Conservation (phyloP, 192 early-diverging fungal species). For the Rhizoclosmatium sp. region DNA sequence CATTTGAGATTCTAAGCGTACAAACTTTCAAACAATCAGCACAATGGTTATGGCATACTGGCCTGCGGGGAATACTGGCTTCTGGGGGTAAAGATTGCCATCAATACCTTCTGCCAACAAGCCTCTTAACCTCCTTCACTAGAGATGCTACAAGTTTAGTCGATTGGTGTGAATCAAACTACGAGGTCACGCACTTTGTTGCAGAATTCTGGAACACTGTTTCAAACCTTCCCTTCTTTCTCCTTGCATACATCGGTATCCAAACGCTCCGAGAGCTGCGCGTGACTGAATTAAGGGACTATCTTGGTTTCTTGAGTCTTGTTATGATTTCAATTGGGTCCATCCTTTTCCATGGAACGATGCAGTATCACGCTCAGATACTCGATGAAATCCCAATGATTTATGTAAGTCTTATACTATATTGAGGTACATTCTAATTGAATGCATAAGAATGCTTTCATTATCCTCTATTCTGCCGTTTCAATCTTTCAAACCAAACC, state of each 20-base stretch:
- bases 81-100: conserved; percentile 8
- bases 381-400: conserved; percentile 81
- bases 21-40: too few relatives aligned
- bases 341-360: conserved; percentile 80
- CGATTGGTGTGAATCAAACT: conserved; percentile 63
- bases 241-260: conserved; percentile 68
- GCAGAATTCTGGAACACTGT: conserved; percentile 84
- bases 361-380: conserved; percentile 51
- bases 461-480: background rate
- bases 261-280: conserved; percentile 55
- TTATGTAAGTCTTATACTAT: conserved; percentile 31
- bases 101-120: background rate
- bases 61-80: conserved; percentile 11
- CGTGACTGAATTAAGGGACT: conserved; percentile 59
- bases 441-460: background rate
- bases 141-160: background rate
- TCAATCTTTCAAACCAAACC: background rate
- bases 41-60: conserved; percentile 36
- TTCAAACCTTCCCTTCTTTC: conserved; percentile 73
- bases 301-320: conserved; percentile 65
- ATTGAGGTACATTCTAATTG: background rate
- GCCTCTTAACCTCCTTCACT: background rate
- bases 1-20: too few relatives aligned
- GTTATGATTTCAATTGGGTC: conserved; percentile 74
- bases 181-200: conserved; percentile 70